Conservation (phyloP, 2,329 filamentous ascomycete species). For the Fusarium oligoseptatum region DNA sequence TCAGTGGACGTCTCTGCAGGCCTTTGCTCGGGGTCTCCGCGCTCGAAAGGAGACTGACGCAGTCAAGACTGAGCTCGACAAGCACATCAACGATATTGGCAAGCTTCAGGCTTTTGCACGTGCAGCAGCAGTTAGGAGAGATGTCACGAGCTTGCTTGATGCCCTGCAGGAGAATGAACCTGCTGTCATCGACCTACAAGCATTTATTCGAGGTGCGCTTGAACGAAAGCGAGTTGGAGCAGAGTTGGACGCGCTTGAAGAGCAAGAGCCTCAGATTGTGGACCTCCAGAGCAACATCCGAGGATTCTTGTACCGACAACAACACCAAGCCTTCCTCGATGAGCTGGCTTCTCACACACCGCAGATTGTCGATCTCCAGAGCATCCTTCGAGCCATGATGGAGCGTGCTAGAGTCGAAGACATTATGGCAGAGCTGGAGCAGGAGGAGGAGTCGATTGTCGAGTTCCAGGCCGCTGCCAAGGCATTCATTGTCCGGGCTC, state of each 20-base stretch:
- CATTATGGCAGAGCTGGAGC: slow-evolving; percentile 82
- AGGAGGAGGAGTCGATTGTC: slow-evolving; percentile 81
- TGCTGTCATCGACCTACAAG: slow-evolving; percentile 67
- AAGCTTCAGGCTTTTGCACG: slow-evolving; percentile 66
- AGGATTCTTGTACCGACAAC: slow-evolving; percentile 73
- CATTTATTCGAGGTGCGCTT: slow-evolving; percentile 72
- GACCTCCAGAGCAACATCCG: slow-evolving; percentile 76
- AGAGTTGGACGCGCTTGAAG: slow-evolving; percentile 68
- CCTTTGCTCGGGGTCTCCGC: slow-evolving; percentile 60
- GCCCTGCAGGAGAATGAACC: slow-evolving; percentile 61
- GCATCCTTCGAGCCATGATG: slow-evolving; percentile 82
- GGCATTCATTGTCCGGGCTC: slow-evolving; percentile 78
- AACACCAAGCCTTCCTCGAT: slow-evolving; percentile 73
- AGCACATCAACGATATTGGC: slow-evolving; percentile 59
- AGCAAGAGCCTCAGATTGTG: slow-evolving; percentile 68
- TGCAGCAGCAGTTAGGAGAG: slow-evolving; percentile 66
- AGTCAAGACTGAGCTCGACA: slow-evolving; percentile 63
- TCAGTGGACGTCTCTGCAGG: slow-evolving; percentile 62
- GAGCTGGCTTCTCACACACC: slow-evolving; percentile 77
- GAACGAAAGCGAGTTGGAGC: slow-evolving; percentile 63
- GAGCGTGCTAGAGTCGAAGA: slow-evolving; percentile 80
- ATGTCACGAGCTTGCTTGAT: slow-evolving; percentile 63
- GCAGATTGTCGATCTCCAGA: slow-evolving; percentile 79
- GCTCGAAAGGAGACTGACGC: slow-evolving; percentile 59
- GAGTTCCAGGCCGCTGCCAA: slow-evolving; percentile 81